phyloP scores from a whole-genome alignment of 805 yeast species.

The Lipomyces mesembrius region DNA sequence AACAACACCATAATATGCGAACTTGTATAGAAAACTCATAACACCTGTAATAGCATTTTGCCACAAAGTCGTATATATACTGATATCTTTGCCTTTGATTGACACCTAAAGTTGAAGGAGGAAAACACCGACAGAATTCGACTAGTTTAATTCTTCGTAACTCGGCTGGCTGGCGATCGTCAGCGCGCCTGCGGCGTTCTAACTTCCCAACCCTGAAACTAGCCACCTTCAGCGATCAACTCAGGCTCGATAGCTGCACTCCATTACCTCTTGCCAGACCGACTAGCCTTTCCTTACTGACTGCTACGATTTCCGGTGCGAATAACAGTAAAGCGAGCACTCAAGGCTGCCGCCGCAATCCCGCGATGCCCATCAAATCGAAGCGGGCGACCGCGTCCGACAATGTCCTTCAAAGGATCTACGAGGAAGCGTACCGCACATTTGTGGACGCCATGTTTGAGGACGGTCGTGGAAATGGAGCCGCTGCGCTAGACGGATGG shows the following conservation, averaged over 20 bases:
- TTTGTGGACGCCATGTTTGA: conserved; percentile 49
- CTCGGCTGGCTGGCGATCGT: neutral
- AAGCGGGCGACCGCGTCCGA: conserved; percentile 32
- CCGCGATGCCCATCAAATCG: conserved; percentile 24
- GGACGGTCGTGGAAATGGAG: conserved; percentile 47
- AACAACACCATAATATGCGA: no score
- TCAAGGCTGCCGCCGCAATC: neutral
- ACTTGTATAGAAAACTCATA: no score
- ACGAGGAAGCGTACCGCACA: conserved; percentile 50
- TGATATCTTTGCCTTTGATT: no score
- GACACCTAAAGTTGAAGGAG: neutral
- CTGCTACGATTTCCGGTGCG: neutral
- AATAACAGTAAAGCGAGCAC: neutral
- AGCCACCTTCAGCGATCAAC: neutral
- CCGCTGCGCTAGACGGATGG: conserved; percentile 47
- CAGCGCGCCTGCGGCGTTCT: neutral
- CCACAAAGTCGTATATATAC: no score
- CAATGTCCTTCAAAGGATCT: conserved; percentile 45
- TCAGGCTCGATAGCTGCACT: neutral
- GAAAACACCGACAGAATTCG: no score
- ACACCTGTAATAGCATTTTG: no score
- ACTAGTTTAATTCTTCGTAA: neutral
- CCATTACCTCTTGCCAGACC: neutral
- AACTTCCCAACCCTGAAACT: neutral
- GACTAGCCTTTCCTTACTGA: neutral